Evolutionary conservation across 495 filamentous ascomycete species (phyloP).

Genomic region (Aspergillus nidulans): DNA sequence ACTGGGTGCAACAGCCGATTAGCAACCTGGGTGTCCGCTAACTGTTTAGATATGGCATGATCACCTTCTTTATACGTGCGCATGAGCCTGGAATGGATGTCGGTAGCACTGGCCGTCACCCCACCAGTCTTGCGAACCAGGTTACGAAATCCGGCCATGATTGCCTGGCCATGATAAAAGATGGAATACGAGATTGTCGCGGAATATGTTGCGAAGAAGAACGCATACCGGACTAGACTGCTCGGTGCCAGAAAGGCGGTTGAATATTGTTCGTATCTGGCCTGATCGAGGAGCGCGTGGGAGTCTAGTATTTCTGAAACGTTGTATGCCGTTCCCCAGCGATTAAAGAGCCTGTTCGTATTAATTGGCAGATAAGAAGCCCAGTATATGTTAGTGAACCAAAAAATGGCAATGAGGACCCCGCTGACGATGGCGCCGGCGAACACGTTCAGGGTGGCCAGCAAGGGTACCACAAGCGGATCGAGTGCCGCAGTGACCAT

Average conservation of each 20-base stretch:
- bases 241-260: too few species aligned
- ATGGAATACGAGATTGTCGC: not conserved
- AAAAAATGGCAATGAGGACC: slow-evolving; percentile 27
- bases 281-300: slow-evolving; percentile 60
- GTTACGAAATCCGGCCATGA: not conserved
- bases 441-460: slow-evolving; percentile 46
- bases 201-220: not conserved
- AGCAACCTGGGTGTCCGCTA: too few species aligned
- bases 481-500: slow-evolving; percentile 50
- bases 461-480: slow-evolving; percentile 58
- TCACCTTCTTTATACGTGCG: not conserved
- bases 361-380: slow-evolving; percentile 44
- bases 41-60: too few species aligned
- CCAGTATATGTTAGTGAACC: slow-evolving; percentile 26
- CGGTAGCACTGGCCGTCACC: not conserved
- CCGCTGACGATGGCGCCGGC: slow-evolving; percentile 39
- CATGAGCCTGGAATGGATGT: not conserved
- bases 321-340: slow-evolving; percentile 42
- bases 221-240: not conserved
- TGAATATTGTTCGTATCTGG: too few species aligned
- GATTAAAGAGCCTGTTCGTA: slow-evolving; percentile 43
- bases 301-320: slow-evolving; percentile 41
- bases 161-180: not conserved
- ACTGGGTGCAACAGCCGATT: too few species aligned
- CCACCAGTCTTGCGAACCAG: not conserved